These are phyloP conservation scores for Achaetomiella virescens DNA, from an alignment of 495 filamentous ascomycete genomes.

Conservation along the genomic window DNA sequence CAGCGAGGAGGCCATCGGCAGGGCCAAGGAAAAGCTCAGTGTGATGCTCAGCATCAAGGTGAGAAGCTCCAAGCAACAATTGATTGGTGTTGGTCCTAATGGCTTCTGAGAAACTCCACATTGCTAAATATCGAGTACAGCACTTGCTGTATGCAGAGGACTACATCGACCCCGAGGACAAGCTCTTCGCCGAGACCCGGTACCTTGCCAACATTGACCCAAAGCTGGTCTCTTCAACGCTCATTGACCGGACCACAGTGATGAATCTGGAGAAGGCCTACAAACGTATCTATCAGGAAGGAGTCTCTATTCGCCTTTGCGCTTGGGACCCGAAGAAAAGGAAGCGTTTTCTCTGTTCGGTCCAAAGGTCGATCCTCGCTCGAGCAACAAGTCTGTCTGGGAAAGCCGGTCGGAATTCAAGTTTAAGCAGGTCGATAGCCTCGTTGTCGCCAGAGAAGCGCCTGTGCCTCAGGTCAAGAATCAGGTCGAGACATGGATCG, in stretches of 20 bases:
- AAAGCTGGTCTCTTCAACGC: constrained; percentile 7
- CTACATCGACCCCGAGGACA: constrained; percentile 7
- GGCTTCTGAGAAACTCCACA: background rate
- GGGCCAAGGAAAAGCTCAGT: constrained; percentile 31
- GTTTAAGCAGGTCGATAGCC: background rate
- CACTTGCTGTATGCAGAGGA: constrained; percentile 37
- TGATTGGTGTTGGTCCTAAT: background rate
- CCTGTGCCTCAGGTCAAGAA: background rate
- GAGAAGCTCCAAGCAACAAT: constrained; percentile 12
- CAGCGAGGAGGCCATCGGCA: constrained; percentile 13
- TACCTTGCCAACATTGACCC: constrained; percentile 30
- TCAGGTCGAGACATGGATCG: constrained; percentile 8
- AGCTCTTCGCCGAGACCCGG: constrained; percentile 18
- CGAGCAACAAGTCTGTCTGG: background rate
- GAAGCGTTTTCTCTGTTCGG: constrained; percentile 4
- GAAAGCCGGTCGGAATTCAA: background rate
- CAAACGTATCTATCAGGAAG: constrained; percentile 12
- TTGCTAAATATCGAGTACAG: background rate
- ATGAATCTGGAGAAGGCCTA: constrained; percentile 10
- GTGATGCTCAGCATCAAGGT: constrained; percentile 32
- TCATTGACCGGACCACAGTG: constrained; percentile 4
- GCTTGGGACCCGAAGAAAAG: constrained; percentile 4
- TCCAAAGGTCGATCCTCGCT: background rate
- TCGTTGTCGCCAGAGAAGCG: background rate
- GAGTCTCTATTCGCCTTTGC: constrained; percentile 20